Conservation (phyloP, 352 stramenopile species). For the Globisporangium uncinulatum region DNA sequence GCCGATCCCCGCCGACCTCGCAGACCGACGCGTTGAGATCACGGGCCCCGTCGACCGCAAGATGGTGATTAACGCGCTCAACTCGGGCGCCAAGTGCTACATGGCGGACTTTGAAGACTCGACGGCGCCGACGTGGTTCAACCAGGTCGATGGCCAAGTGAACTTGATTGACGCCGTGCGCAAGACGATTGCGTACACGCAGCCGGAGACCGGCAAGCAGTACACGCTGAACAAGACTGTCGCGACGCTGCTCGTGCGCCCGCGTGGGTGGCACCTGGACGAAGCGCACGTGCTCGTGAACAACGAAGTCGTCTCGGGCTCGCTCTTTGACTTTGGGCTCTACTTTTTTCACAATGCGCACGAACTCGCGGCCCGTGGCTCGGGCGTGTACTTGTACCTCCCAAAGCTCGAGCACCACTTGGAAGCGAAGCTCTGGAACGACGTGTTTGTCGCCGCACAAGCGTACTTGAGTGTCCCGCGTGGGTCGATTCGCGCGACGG, state of each 20-base stretch:
- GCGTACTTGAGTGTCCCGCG: constrained; percentile 88
- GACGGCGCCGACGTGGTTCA: constrained; percentile 91
- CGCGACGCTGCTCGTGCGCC: constrained; percentile 90
- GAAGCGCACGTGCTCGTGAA: constrained; percentile 94
- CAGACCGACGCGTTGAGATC: constrained; percentile 94
- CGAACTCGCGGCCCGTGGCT: constrained; percentile 75
- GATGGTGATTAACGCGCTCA: constrained; percentile 97
- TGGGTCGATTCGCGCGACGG: constrained; percentile 90
- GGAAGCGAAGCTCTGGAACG: constrained; percentile 95
- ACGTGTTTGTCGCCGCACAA: constrained; percentile 94
- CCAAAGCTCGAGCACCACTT: constrained; percentile 95
- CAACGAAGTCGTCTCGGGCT: constrained; percentile 88
- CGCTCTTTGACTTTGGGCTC: constrained; percentile 94
- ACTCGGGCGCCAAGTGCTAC: constrained; percentile 92
- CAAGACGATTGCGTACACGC: constrained; percentile 85
- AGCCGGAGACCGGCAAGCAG: constrained; percentile 65
- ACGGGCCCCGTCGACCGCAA: constrained; percentile 94
- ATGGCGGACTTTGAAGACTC: constrained; percentile 97
- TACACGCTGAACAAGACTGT: constrained; percentile 70
- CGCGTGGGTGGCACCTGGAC: constrained; percentile 92
- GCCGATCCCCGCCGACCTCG: constrained; percentile 78
- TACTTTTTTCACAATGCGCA: constrained; percentile 97
- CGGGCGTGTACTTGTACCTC: constrained; percentile 94
- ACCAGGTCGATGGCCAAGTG: constrained; percentile 89
- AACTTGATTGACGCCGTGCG: constrained; percentile 92